Base-by-base conservation (phyloP, 1,284 basidiomycete species). In the Peniophora sp. region DNA sequence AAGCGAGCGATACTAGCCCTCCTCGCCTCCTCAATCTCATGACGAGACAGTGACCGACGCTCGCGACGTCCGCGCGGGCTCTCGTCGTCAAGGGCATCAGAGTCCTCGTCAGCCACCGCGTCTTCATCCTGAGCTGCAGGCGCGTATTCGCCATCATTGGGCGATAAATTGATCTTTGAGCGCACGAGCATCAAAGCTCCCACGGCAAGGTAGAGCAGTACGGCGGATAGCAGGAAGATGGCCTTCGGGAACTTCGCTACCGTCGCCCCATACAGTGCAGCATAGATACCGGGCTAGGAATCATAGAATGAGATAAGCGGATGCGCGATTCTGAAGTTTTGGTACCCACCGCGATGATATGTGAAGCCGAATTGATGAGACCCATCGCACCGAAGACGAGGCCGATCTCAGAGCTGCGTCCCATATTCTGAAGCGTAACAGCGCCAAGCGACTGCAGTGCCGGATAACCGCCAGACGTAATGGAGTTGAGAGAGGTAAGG, bases 371-470 rank as follows among this genome's bases (percentile, higher is more conserved):
- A 41, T 72, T 71, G 22, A 76, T 55, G 10, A 78, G 69, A 1
- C 75, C 75, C 57, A 78, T 64, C 3, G 74, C 76, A 9, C 76
- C 76, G 55, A 78, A 79, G 46, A 79, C 58, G 2, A 73, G 63
- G 2, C 76, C 76, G 3, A 72, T 67, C 52, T 76, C 73, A 15
- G 66, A 65, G 27, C 70, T 67, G 49, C 62, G 65, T 9, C 73
- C 73, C 59, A 66, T 69, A 2, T 73, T 72, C 55, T 74, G 73
- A 3, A 76, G 60, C 53, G 70, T 74, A 9, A 75, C 68, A 2
- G 73, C 75, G 3, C 69, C 73, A 2, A 77, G 64, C 1, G 74
- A 75, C 57, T 77, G 74, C 32, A 76, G 57, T 1, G 74, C 66
- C 2, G 74, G 75, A 47, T 74, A 75, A 2, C 71, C 73, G n/a